Percentiles rank a stretch among this genome's conserved stretches.
Conservation (phyloP, 257 asterid species). For the Nicotiana knightiana region DNA sequence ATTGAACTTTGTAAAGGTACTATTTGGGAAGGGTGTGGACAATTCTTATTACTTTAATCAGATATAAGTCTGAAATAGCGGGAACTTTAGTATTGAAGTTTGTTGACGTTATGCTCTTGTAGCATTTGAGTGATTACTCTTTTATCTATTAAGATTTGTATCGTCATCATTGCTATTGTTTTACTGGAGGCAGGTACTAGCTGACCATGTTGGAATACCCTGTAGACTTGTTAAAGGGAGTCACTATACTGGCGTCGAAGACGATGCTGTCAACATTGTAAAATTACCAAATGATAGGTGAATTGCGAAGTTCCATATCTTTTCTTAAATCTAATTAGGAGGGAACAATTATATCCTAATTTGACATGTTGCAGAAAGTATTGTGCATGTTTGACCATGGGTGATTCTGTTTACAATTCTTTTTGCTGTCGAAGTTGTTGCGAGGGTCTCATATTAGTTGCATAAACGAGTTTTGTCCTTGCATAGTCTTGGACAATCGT, state of each 20-base stretch:
- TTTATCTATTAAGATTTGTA: neutral
- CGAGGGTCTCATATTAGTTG: neutral
- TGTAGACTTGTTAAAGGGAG: conserved; percentile 92
- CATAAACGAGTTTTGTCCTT: neutral
- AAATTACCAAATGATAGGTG: conserved; percentile 86
- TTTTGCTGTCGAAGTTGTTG: neutral
- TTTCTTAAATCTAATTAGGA: neutral
- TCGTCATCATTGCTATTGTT: conserved; percentile 9
- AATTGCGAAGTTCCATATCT: conserved; percentile 13
- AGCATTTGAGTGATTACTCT: neutral
- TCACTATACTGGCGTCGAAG: conserved; percentile 91
- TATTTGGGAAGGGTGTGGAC: neutral
- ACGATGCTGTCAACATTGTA: conserved; percentile 85
- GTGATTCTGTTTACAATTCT: neutral
- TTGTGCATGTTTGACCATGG: neutral
- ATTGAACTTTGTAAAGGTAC: neutral
- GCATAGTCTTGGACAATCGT: neutral
- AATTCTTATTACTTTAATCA: neutral
- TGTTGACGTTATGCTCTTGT: neutral
- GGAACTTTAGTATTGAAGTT: neutral
- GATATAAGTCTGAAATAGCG: neutral
- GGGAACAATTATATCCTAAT: neutral
- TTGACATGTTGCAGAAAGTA: neutral
- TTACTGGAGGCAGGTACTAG: conserved; percentile 66
- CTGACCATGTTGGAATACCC: conserved; percentile 88